Base-by-base conservation (phyloP, 164 flowering plant genomes). In the Litsea cubeba region DNA sequence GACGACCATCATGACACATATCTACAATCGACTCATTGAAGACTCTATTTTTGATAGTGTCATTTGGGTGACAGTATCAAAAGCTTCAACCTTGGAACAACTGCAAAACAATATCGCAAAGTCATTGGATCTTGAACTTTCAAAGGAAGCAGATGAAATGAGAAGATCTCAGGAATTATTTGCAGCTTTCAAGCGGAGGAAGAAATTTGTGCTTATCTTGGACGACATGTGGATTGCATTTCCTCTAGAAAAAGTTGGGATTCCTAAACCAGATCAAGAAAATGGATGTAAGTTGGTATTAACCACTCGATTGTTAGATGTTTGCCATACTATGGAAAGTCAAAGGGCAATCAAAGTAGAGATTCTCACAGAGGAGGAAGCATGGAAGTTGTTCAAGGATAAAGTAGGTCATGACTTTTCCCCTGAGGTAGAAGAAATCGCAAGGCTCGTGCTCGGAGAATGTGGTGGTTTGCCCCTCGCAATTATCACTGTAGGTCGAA, bases 391-490 rank as follows among this genome's bases (percentile, higher is more conserved):
- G 20, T 71, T 76, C 60, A 25, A 50, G 18, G 50, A 71, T 11
- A 51, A 71, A 32, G 66, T 64, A 0, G 65, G 46, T 50, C 28
- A 54, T 17, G 20, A 65, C 2, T 7, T 54, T 60, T 17, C 71
- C 12, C 65, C 72, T 17, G 20, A 25, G 5, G 57, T 71, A 57
- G 66, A 72, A 67, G 57, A 24, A 18, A 65, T 26, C 32, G 75
- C 78, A 5, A 46, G 40, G 35, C 63, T 49, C 1, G 71, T 76
- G 3, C 50, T 25, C 3, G 20, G 22, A 15, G 66, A 76, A 65
- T 76, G 78, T 71, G 64, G 74, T 51, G 35, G 71, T 22, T 35
- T 76, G 12, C 78, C 71, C 6, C 74, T 76, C 14, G 74, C 74
- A 65, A 51, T 76, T 50, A 51, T 64, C 14, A 76, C 78, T 12